A percentile compares a stretch with the other conserved stretches of the same genome.
These are phyloP conservation scores for Aphanomyces cochlioides DNA, from an alignment of 352 stramenopile species.

Conservation along the genomic window DNA sequence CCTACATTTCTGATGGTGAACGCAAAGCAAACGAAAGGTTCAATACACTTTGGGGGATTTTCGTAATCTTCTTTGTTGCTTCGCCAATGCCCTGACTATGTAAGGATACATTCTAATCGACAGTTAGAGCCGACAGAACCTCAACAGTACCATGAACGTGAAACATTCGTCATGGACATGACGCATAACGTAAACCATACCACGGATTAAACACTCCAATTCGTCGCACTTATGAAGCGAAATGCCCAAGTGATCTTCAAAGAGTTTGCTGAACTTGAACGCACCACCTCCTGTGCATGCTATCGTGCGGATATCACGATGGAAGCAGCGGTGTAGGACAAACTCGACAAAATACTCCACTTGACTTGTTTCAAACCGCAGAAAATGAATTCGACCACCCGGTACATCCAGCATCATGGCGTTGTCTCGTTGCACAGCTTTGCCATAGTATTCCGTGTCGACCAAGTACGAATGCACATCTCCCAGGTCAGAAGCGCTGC, in stretches of 20 bases:
- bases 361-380: constrained; percentile 62
- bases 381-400: constrained; percentile 94
- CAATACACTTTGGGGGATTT: constrained; percentile 42
- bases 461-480: constrained; percentile 37
- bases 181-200: constrained; percentile 95
- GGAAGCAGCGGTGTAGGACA: constrained; percentile 73
- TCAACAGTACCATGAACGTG: constrained; percentile 81
- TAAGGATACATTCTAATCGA: constrained; percentile 47
- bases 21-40: background rate
- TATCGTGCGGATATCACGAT: constrained; percentile 89
- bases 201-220: constrained; percentile 93
- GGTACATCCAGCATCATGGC: constrained; percentile 65
- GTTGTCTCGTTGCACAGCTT: constrained; percentile 43
- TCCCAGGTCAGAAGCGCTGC: constrained; percentile 29
- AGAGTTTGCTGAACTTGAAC: constrained; percentile 90
- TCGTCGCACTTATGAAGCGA: constrained; percentile 93
- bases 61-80: constrained; percentile 58
- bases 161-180: constrained; percentile 94
- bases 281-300: constrained; percentile 91
- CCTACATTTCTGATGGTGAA: constrained; percentile 5
- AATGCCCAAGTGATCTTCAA: constrained; percentile 90
- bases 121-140: background rate
- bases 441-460: constrained; percentile 52
- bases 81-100: constrained; percentile 53
- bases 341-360: constrained; percentile 70